Evolutionary conservation across 768 basidiomycete genomes (phyloP), one percentile per base, ranked within the genome.

Genomic region (Polyporus arcularius): DNA sequence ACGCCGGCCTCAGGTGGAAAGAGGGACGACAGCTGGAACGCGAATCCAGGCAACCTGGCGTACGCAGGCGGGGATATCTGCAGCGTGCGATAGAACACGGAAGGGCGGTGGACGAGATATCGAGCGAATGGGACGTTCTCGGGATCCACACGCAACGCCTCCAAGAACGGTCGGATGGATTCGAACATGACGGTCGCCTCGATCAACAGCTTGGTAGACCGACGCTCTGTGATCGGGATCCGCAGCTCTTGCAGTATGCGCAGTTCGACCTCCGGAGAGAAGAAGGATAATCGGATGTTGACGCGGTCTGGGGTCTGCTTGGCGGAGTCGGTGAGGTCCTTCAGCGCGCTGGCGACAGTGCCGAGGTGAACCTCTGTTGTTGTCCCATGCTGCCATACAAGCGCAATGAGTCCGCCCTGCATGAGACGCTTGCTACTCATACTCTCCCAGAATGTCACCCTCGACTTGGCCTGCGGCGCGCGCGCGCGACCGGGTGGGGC

Each of bases 131-230:
- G 87, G 3, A 90, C 57, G 3, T 72, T 70, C 53, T 82, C 79
- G 0, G 89, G 86, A 55, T 85, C 86, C 2, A 75, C 72, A 60
- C 82, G 78, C 6, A 91, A 76, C 0, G 83, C 79, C 58, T 86
- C 79, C 10, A 91, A 76, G 74, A 90, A 90, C 0, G 89, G 89
- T 4, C 86, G 76, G 42, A 88, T 80, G 0, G 86, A 77, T 61
- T 88, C 88, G 58, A 82, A 89, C 82, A 90, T 81, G 58, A 89
- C 82, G 0, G 83, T 80, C 0, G 82, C 78, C 59, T 90, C 88
- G 9, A 89, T 72, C 30, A 89, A 73, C 2, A 87, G 57, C 52
- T 56, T 62, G 45, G 62, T 65, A n/a, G 65, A 63, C 4, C 60
- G 57, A 3, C 65, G 48, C 48, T 57, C 40, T 6, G 28, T 42